phyloP scores from a whole-genome alignment of 805 yeast genomes.

The Cyberlindnera sargentensis region DNA sequence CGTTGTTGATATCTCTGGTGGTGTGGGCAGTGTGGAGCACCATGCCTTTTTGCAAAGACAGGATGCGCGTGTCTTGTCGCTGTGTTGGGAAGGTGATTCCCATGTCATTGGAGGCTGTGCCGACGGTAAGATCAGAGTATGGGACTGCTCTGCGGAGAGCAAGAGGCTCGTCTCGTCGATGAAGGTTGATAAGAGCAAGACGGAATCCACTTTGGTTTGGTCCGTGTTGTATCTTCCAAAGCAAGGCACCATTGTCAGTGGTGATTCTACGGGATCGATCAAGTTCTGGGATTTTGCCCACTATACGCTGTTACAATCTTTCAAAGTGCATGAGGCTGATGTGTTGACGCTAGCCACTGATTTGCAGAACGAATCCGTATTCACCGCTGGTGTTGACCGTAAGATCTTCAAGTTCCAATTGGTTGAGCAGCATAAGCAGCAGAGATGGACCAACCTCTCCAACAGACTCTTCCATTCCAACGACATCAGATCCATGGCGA shows the following conservation, averaged over 20 bases:
- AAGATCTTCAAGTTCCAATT: conserved; percentile 64
- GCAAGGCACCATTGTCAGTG: conserved; percentile 76
- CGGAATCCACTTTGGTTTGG: conserved; percentile 91
- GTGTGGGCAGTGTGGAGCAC: conserved; percentile 76
- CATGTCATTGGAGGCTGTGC: conserved; percentile 88
- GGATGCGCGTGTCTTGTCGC: conserved; percentile 69
- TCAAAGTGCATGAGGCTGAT: conserved; percentile 86
- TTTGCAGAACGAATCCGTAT: conserved; percentile 52
- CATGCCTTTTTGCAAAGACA: conserved; percentile 73
- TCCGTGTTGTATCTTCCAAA: conserved; percentile 57
- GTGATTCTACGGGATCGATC: conserved; percentile 92
- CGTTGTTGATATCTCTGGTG: conserved; percentile 77
- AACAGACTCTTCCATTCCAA: conserved; percentile 78
- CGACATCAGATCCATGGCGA: conserved; percentile 73
- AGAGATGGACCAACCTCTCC: conserved; percentile 72
- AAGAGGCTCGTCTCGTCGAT: conserved; percentile 66
- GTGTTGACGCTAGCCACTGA: conserved; percentile 67
- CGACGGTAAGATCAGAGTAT: conserved; percentile 83
- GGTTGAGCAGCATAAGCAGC: conserved; percentile 21
- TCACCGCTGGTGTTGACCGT: conserved; percentile 90
- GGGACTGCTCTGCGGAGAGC: conserved; percentile 41
- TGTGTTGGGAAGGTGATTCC: conserved; percentile 67
- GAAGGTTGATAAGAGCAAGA: conserved; percentile 85
- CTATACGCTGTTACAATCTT: conserved; percentile 72
- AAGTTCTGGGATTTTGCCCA: conserved; percentile 87